These are phyloP conservation scores for Podila minutissima DNA, from an alignment of 192 early-diverging fungal species.

Conservation along the genomic window DNA sequence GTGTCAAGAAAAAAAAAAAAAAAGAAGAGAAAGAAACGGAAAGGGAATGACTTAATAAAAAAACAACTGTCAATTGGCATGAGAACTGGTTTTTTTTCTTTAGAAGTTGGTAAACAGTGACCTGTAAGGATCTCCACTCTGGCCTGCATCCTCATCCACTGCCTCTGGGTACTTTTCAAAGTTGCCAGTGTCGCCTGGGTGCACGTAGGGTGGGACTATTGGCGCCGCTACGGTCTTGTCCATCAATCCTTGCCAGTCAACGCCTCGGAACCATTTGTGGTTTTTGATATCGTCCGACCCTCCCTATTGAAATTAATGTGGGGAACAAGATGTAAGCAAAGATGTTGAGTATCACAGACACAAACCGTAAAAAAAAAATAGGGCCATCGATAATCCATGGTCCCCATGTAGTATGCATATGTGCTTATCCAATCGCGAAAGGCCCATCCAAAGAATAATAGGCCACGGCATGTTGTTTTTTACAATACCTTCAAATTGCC, in stretches of 20 bases:
- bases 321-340: neutral
- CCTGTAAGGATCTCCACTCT: conserved; percentile 76
- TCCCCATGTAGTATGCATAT: neutral
- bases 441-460: neutral
- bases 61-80: neutral
- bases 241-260: conserved; percentile 91
- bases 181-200: conserved; percentile 96
- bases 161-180: conserved; percentile 98
- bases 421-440: neutral
- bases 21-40: neutral
- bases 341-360: neutral
- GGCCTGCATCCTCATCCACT: conserved; percentile 64
- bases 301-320: conserved; percentile 53
- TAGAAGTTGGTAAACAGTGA: conserved; percentile 83
- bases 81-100: neutral
- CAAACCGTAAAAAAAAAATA: neutral
- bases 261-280: conserved; percentile 94
- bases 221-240: conserved; percentile 81
- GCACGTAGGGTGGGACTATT: conserved; percentile 87
- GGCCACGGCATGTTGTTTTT: neutral
- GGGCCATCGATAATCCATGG: neutral
- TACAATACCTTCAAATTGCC: conserved; percentile 73
- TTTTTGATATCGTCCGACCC: conserved; percentile 92
- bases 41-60: neutral
- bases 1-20: neutral